Conservation (phyloP, 805 yeast genomes). For the Hanseniaspora taiwanica region DNA sequence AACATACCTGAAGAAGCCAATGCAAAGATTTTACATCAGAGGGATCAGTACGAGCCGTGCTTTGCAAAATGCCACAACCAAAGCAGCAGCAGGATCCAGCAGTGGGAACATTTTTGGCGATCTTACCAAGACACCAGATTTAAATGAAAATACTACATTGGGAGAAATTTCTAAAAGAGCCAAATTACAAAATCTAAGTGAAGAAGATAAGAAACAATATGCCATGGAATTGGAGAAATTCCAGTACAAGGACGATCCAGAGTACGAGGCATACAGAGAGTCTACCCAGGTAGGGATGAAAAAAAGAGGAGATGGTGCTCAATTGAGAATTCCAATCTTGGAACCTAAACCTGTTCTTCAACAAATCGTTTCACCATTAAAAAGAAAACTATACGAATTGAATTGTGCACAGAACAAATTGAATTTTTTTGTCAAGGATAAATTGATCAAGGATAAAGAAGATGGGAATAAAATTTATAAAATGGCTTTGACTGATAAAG, state of each 20-base stretch:
- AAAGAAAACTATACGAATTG: slow-evolving; percentile 45
- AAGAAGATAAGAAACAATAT: neutral
- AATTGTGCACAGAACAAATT: slow-evolving; percentile 52
- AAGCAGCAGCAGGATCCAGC: neutral
- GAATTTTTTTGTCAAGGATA: slow-evolving; percentile 52
- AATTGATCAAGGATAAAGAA: slow-evolving; percentile 18
- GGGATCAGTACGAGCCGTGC: neutral
- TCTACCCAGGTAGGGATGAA: slow-evolving; percentile 2
- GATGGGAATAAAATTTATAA: slow-evolving; percentile 35
- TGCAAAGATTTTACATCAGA: neutral
- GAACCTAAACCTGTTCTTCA: slow-evolving; percentile 35
- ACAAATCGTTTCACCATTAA: slow-evolving; percentile 52
- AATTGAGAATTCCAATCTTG: slow-evolving; percentile 5
- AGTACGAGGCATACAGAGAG: slow-evolving; percentile 2
- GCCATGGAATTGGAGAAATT: neutral
- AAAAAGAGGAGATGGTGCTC: slow-evolving; percentile 3
- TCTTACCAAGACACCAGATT: neutral
- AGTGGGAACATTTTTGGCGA: neutral
- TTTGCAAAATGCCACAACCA: neutral
- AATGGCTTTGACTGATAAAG: slow-evolving; percentile 45
- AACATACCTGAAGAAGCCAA: neutral
- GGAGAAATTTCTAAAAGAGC: neutral
- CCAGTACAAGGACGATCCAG: slow-evolving; percentile 2
- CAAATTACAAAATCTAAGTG: neutral
- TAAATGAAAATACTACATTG: neutral